A percentile compares a stretch with the other conserved stretches of the same genome.
phyloP scores from a whole-genome alignment of 2,329 filamentous ascomycete species.

The Colletotrichum paranaense region DNA sequence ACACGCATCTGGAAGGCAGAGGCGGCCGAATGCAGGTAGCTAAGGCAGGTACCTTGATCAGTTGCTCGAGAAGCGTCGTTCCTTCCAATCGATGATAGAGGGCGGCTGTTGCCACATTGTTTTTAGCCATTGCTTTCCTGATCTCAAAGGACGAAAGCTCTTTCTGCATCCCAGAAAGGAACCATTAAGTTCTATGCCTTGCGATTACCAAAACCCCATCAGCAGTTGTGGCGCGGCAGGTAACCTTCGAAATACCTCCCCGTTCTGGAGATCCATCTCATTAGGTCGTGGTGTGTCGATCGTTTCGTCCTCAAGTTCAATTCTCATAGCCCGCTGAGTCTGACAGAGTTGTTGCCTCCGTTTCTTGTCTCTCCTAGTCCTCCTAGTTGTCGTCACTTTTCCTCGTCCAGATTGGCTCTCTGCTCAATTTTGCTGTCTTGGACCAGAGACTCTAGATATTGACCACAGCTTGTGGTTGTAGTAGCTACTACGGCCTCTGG shows the following conservation, averaged over 20 bases:
- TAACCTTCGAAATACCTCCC: background rate
- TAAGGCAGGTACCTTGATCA: background rate
- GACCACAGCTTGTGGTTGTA: background rate
- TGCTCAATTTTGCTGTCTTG: background rate
- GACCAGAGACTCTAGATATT: background rate
- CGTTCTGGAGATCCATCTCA: accelerated
- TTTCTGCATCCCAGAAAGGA: background rate
- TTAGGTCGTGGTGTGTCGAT: no score
- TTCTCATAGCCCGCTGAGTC: background rate
- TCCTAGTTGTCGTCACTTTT: background rate
- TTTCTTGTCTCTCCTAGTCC: background rate
- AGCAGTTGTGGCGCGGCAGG: background rate
- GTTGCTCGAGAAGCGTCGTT: background rate
- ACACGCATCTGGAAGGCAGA: background rate
- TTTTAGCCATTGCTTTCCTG: background rate
- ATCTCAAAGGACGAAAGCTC: background rate
- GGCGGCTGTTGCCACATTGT: background rate
- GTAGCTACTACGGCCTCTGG: background rate
- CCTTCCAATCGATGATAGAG: background rate
- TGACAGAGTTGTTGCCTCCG: background rate
- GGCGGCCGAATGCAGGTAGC: no score
- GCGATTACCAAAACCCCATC: background rate
- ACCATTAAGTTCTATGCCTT: accelerated
- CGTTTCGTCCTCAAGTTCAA: background rate
- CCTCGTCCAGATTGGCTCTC: background rate